Evolutionary conservation across 768 basidiomycete species (phyloP).

Genomic region (Boletellus ananiceps): DNA sequence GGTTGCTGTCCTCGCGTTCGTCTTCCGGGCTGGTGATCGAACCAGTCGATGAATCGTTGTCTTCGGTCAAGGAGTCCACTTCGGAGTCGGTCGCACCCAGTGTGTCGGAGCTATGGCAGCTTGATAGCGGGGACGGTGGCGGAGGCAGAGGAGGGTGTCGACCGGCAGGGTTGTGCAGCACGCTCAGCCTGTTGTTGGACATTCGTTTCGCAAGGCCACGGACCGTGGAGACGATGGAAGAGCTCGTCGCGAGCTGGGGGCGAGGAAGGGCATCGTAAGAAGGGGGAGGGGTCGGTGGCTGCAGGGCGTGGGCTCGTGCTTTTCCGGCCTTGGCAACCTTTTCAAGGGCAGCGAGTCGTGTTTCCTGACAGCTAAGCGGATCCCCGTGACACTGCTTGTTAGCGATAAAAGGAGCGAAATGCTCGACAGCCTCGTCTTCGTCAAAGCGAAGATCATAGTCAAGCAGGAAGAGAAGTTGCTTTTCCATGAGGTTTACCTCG

Average conservation of each 20-base stretch:
- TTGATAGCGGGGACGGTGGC: slow-evolving; percentile 31
- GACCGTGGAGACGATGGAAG: slow-evolving; percentile 50
- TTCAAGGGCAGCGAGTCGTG: slow-evolving; percentile 50
- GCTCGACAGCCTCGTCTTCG: slow-evolving; percentile 69
- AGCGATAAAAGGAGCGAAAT: slow-evolving; percentile 68
- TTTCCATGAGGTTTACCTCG: slow-evolving; percentile 96
- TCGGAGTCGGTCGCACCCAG: slow-evolving; percentile 50
- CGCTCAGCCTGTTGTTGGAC: slow-evolving; percentile 39
- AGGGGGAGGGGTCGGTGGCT: slow-evolving; percentile 42
- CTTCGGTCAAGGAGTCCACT: slow-evolving; percentile 59
- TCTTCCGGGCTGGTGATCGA: slow-evolving; percentile 50
- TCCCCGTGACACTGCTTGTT: slow-evolving; percentile 5
- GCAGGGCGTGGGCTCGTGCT: slow-evolving; percentile 46
- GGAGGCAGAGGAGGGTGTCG: slow-evolving; percentile 18
- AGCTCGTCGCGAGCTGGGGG: slow-evolving; percentile 21
- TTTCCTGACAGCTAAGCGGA: slow-evolving; percentile 34
- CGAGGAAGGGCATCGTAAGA: slow-evolving; percentile 32
- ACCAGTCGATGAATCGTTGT: slow-evolving; percentile 52
- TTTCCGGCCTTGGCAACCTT: slow-evolving; percentile 51
- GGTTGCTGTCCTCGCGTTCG: slow-evolving; percentile 29
- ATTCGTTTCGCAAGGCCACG: slow-evolving; percentile 57
- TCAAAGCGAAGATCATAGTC: slow-evolving; percentile 90
- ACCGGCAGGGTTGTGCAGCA: slow-evolving; percentile 14
- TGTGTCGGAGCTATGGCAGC: slow-evolving; percentile 42
- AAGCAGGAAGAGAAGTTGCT: slow-evolving; percentile 87